Percentiles rank a stretch among this genome's conserved stretches.
phyloP scores from a whole-genome alignment of 176 grass and related monocot genomes.

The Elymus sibiricus region DNA sequence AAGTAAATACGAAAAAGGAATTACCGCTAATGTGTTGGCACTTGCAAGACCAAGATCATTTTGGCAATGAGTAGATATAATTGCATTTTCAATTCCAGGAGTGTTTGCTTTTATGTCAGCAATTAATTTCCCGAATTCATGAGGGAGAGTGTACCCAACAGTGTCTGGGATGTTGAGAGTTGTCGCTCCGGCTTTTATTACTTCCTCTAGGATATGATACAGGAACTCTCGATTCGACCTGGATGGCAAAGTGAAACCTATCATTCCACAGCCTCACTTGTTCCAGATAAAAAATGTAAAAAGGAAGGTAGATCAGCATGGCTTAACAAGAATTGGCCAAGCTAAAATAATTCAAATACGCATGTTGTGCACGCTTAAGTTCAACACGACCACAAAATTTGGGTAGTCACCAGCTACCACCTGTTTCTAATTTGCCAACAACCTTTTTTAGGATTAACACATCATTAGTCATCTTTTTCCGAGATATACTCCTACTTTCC shows the following conservation, averaged over 20 bases:
- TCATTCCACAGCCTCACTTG: background rate
- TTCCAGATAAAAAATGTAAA: background rate
- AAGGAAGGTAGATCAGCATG: background rate
- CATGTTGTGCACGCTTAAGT: background rate
- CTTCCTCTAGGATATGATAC: conserved; percentile 89
- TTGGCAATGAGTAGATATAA: conserved; percentile 97
- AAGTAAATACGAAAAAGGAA: conserved; percentile 26
- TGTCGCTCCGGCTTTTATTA: conserved; percentile 92
- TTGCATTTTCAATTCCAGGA: conserved; percentile 81
- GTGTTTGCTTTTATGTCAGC: conserved; percentile 89
- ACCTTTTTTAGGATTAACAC: background rate
- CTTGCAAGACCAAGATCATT: conserved; percentile 97
- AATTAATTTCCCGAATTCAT: conserved; percentile 83
- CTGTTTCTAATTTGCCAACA: background rate
- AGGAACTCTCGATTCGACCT: conserved; percentile 88
- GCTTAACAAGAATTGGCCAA: background rate
- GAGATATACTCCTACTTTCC: background rate
- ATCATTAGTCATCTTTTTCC: background rate
- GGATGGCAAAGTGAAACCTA: conserved; percentile 21
- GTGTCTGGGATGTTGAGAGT: conserved; percentile 98
- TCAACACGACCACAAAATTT: background rate
- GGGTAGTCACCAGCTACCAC: background rate
- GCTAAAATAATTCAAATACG: background rate
- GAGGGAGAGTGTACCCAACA: conserved; percentile 85
- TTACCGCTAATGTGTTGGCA: conserved; percentile 88